Evolutionary conservation across 2,329 filamentous ascomycete genomes (phyloP).

Genomic region (Fusarium goolgardi): DNA sequence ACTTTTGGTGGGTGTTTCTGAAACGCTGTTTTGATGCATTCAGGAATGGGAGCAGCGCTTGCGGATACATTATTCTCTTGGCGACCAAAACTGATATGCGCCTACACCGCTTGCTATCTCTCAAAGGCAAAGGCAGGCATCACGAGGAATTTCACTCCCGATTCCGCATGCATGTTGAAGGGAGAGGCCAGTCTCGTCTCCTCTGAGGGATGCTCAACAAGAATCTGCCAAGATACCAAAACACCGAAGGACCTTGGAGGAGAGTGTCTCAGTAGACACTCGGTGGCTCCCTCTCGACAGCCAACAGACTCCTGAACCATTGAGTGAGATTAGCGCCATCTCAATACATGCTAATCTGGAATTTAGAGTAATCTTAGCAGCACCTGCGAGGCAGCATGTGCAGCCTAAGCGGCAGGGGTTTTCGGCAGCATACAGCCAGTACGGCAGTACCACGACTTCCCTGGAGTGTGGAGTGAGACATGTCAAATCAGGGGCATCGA

Average conservation of each 20-base stretch:
- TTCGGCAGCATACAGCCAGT: constrained; percentile 8
- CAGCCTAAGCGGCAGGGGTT: constrained; percentile 24
- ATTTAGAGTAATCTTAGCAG: constrained; percentile 40
- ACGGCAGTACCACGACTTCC: constrained; percentile 11
- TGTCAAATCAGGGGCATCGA: constrained; percentile 29
- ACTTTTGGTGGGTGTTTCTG: constrained; percentile 10
- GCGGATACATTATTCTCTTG: constrained; percentile 25
- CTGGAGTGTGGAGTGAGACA: constrained; percentile 41
- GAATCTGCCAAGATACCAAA: constrained; percentile 4
- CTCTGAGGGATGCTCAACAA: constrained; percentile 30
- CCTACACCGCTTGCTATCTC: not conserved
- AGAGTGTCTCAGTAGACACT: constrained; percentile 28
- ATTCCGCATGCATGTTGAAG: not conserved
- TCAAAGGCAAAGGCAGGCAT: not conserved
- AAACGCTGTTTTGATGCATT: constrained; percentile 20
- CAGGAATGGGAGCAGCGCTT: constrained; percentile 29
- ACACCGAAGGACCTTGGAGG: not conserved
- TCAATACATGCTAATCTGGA: constrained; percentile 28
- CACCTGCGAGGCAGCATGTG: not conserved
- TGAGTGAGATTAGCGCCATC: not conserved
- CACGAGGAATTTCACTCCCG: not conserved
- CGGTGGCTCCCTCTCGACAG: constrained; percentile 2
- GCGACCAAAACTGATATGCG: not conserved
- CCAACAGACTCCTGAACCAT: not conserved
- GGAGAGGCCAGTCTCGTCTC: not conserved